These are phyloP conservation scores for Rubus parviflorus DNA, from an alignment of 306 rosid species.

Conservation along the genomic window DNA sequence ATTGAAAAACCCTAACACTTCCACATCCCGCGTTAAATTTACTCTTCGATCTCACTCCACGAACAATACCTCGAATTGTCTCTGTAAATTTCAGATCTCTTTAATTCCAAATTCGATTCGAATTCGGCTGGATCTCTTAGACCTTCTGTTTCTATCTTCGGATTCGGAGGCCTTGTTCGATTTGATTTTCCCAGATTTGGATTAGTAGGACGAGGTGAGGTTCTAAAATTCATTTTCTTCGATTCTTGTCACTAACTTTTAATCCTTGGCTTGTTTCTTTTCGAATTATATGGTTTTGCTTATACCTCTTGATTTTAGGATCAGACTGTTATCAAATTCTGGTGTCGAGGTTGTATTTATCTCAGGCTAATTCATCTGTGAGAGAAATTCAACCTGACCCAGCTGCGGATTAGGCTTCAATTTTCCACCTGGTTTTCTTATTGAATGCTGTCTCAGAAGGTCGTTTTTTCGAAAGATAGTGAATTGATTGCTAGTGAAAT, in stretches of 20 bases:
- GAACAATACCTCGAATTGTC: not conserved
- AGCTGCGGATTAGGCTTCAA: not conserved
- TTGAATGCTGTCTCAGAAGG: slow-evolving; percentile 14
- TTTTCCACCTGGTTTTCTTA: not conserved
- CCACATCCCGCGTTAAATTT: slow-evolving; percentile 17
- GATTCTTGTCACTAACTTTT: not conserved
- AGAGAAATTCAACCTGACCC: slow-evolving; percentile 7
- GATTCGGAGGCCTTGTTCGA: not conserved
- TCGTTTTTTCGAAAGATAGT: not conserved
- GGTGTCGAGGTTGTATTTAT: too few relatives aligned
- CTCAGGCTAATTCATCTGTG: slow-evolving; percentile 16
- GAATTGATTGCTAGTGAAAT: slow-evolving; percentile 18
- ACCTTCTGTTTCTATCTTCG: not conserved
- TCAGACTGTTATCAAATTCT: not conserved
- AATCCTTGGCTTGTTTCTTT: not conserved
- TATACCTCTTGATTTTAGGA: slow-evolving; percentile 2
- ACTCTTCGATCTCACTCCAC: slow-evolving; percentile 22
- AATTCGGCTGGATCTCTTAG: not conserved
- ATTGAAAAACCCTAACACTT: slow-evolving; percentile 67
- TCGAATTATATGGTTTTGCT: not conserved
- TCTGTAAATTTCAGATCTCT: not conserved
- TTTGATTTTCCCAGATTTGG: slow-evolving; percentile 1
- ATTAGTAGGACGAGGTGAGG: not conserved
- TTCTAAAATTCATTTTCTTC: not conserved
- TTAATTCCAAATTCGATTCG: slow-evolving; percentile 24